Percentiles rank a stretch among this genome's conserved stretches.
Conservation (phyloP, 306 rosid genomes). For the Cicer judaicum region DNA sequence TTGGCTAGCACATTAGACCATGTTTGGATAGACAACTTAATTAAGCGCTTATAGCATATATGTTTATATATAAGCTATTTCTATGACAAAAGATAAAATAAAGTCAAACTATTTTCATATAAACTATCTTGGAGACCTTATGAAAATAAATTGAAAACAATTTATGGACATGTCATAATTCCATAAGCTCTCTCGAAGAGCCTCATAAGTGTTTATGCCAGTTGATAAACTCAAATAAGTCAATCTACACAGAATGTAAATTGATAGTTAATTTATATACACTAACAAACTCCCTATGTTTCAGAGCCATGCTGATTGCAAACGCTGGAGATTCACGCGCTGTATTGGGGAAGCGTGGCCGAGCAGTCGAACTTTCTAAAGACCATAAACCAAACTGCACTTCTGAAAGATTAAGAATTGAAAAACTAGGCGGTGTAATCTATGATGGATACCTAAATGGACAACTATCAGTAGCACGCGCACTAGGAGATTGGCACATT, state of each 20-base stretch:
- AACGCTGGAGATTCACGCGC: constrained; percentile 79
- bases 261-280: neutral
- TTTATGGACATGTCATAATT: too few species aligned
- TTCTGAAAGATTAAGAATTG: constrained; percentile 72
- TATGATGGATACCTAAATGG: constrained; percentile 78
- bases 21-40: too few species aligned
- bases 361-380: constrained; percentile 72
- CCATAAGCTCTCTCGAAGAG: too few species aligned
- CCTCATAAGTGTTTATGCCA: too few species aligned
- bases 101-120: too few species aligned
- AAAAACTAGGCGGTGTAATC: constrained; percentile 72
- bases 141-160: too few species aligned
- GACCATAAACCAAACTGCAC: constrained; percentile 79
- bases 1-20: too few species aligned
- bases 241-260: neutral
- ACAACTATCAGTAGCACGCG: constrained; percentile 73
- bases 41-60: too few species aligned
- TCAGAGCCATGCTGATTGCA: constrained; percentile 63
- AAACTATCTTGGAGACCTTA: too few species aligned
- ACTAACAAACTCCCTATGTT: constrained; percentile 10
- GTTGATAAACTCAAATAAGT: too few species aligned
- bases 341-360: constrained; percentile 67
- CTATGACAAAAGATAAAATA: too few species aligned
- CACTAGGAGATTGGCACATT: constrained; percentile 81
- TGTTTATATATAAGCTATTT: too few species aligned